phyloP scores from a whole-genome alignment of 164 flowering plant genomes.

The Brasenia schreberi region DNA sequence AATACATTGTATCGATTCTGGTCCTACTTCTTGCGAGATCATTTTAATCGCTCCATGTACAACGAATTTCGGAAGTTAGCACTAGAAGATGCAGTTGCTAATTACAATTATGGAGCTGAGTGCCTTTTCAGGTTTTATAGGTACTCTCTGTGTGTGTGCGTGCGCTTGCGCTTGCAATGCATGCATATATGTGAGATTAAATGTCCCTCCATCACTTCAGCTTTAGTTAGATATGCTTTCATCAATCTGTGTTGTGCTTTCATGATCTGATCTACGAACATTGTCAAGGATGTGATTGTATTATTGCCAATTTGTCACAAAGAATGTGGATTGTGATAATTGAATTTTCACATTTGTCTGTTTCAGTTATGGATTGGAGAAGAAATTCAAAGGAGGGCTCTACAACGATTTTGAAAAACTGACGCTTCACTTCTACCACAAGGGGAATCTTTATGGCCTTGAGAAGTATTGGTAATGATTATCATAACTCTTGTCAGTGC shows the following conservation, averaged over 20 bases:
- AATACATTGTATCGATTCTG: constrained; percentile 87
- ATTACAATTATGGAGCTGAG: constrained; percentile 79
- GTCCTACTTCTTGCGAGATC: constrained; percentile 73
- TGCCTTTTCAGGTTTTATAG: constrained; percentile 97
- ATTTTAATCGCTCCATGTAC: constrained; percentile 71
- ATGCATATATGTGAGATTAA: too few relatives aligned
- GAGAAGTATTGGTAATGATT: constrained; percentile 80
- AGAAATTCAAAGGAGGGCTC: constrained; percentile 67
- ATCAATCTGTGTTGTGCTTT: too few relatives aligned
- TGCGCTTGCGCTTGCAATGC: too few relatives aligned
- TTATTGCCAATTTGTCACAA: too few relatives aligned
- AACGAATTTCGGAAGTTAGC: constrained; percentile 72
- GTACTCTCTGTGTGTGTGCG: constrained; percentile 13
- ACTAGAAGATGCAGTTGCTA: constrained; percentile 84
- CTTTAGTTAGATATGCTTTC: too few relatives aligned
- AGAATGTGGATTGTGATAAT: too few relatives aligned
- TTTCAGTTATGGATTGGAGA: constrained; percentile 89
- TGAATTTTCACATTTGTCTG: neutral
- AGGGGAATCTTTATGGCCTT: constrained; percentile 86
- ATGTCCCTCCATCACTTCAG: too few relatives aligned
- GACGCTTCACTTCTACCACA: constrained; percentile 65
- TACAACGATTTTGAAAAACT: constrained; percentile 76
- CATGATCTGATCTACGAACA: too few relatives aligned
- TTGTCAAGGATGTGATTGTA: too few relatives aligned
- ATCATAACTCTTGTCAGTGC: neutral